phyloP scores from a whole-genome alignment of 768 basidiomycete genomes.

The Tulasnella sp. region DNA sequence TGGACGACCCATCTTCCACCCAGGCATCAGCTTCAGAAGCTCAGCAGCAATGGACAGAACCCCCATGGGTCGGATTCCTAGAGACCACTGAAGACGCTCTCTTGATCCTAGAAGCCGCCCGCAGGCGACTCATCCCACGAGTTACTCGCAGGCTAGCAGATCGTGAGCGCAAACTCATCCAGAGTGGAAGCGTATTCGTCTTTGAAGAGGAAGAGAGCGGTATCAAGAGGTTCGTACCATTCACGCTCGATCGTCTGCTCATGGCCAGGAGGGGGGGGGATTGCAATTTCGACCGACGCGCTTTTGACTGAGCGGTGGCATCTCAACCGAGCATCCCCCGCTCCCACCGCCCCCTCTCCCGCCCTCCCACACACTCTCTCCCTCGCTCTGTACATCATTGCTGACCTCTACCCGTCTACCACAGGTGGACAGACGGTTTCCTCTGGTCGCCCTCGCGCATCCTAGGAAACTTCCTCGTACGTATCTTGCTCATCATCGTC shows the following conservation, averaged over 20 bases:
- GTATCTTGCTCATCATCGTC: constrained; percentile 27
- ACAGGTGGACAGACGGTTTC: constrained; percentile 87
- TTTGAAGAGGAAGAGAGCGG: constrained; percentile 97
- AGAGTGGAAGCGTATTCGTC: constrained; percentile 90
- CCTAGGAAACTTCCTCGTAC: constrained; percentile 79
- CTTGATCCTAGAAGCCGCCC: constrained; percentile 93
- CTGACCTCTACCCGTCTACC: background rate
- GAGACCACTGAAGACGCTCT: constrained; percentile 92
- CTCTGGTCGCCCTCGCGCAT: constrained; percentile 93
- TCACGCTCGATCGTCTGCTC: background rate
- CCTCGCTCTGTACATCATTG: background rate
- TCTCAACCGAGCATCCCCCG: constrained; percentile 9
- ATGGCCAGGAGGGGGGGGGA: no score
- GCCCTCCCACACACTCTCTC: no score
- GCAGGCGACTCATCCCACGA: constrained; percentile 82
- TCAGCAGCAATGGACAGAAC: constrained; percentile 43
- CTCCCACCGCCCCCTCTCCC: background rate
- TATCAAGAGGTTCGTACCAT: constrained; percentile 61
- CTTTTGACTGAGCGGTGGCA: background rate
- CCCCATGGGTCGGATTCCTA: constrained; percentile 92
- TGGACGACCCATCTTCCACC: constrained; percentile 9
- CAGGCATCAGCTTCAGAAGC: constrained; percentile 1
- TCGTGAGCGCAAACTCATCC: constrained; percentile 88
- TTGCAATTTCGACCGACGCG: background rate
- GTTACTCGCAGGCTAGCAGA: constrained; percentile 91